A percentile compares a stretch with the other conserved stretches of the same genome.
phyloP scores from a whole-genome alignment of 768 basidiomycete genomes.

The Pholiota conissans region DNA sequence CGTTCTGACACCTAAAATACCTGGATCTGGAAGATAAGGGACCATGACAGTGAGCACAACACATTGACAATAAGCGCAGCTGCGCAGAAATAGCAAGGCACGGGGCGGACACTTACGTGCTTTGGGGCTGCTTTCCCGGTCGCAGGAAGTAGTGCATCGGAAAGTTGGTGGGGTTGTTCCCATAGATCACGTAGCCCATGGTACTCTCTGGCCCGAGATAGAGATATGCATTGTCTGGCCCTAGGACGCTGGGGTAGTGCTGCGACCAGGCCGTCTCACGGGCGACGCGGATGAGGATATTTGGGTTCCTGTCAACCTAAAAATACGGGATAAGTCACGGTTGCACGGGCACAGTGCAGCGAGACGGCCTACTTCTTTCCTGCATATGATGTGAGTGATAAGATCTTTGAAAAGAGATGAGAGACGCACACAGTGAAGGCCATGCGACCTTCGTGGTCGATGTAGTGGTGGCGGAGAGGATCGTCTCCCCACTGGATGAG shows the following conservation, averaged over 20 bases:
- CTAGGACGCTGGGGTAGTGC: constrained; percentile 71
- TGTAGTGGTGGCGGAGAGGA: constrained; percentile 57
- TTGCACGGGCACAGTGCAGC: not conserved
- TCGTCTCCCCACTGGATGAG: constrained; percentile 69
- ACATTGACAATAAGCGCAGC: not conserved
- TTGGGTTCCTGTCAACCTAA: constrained; percentile 58
- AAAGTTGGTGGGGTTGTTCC: constrained; percentile 53
- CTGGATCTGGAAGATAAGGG: constrained; percentile 49
- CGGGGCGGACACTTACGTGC: constrained; percentile 50
- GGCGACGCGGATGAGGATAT: constrained; percentile 61
- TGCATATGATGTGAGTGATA: not conserved
- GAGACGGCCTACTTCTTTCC: not conserved
- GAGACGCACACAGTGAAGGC: constrained; percentile 69
- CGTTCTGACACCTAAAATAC: constrained; percentile 72
- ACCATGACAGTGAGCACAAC: constrained; percentile 1
- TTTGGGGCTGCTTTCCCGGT: constrained; percentile 57
- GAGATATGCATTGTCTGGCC: constrained; percentile 75
- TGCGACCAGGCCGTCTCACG: constrained; percentile 69
- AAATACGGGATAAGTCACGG: constrained; percentile 11
- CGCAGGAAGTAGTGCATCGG: constrained; percentile 57
- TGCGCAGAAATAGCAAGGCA: not conserved
- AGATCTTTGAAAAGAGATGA: not conserved
- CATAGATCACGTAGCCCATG: constrained; percentile 68
- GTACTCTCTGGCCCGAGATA: constrained; percentile 69
- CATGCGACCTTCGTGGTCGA: constrained; percentile 60